phyloP scores from a whole-genome alignment of 805 yeast genomes.

The Metschnikowia continentalis region DNA sequence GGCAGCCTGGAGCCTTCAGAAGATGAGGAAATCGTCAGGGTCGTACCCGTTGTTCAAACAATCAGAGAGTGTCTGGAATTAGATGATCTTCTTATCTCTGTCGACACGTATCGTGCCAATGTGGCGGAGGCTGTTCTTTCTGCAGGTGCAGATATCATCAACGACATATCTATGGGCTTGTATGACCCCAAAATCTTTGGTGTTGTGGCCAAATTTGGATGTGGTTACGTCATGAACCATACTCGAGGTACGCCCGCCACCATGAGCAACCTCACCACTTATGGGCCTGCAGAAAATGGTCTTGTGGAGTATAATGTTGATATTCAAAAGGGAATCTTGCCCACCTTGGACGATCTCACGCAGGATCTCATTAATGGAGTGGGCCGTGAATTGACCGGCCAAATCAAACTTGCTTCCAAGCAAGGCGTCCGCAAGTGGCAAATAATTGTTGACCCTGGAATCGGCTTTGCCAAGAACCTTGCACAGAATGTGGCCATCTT shows the following conservation, averaged over 20 bases:
- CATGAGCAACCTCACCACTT: constrained; percentile 60
- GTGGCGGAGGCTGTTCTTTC: constrained; percentile 69
- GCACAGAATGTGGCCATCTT: constrained; percentile 66
- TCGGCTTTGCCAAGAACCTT: constrained; percentile 90
- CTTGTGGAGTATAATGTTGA: constrained; percentile 34
- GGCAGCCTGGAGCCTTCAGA: constrained; percentile 59
- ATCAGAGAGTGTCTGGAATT: constrained; percentile 45
- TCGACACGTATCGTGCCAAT: constrained; percentile 80
- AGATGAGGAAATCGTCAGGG: constrained; percentile 67
- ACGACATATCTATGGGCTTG: constrained; percentile 82
- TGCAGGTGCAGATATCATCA: constrained; percentile 87
- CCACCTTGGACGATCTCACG: constrained; percentile 17
- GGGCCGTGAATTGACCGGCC: constrained; percentile 58
- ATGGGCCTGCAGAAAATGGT: constrained; percentile 39
- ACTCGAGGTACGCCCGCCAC: constrained; percentile 76
- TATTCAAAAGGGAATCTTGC: constrained; percentile 9
- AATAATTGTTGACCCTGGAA: constrained; percentile 86
- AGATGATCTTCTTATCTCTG: constrained; percentile 53
- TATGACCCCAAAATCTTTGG: constrained; percentile 63
- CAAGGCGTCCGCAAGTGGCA: constrained; percentile 86
- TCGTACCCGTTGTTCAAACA: constrained; percentile 63
- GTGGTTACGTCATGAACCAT: constrained; percentile 80
- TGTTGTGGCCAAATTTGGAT: constrained; percentile 65
- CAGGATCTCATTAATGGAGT: constrained; percentile 50
- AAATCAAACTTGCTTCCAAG: constrained; percentile 51